A percentile compares a stretch with the other conserved stretches of the same genome.
Evolutionary conservation across 2,329 filamentous ascomycete genomes (phyloP).

Genomic region (Pseudopithomyces chartarum): DNA sequence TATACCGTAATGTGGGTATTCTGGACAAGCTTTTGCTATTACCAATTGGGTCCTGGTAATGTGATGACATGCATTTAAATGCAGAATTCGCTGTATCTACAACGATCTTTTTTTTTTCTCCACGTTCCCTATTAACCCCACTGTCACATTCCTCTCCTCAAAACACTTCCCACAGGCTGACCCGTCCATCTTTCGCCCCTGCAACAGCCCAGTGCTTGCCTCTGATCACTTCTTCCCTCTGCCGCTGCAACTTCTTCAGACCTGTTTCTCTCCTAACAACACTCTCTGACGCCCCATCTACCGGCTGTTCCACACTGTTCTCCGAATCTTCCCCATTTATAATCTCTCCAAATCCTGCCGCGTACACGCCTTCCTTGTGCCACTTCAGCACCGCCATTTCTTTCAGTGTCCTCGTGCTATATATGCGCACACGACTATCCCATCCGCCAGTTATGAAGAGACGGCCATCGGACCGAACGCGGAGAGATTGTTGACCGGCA

Average conservation of each 20-base stretch:
- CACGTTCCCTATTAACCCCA: neutral
- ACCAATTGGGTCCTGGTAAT: too few relatives aligned
- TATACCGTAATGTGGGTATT: too few relatives aligned
- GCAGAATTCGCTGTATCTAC: too few relatives aligned
- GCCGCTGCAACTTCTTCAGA: slow-evolving; percentile 32
- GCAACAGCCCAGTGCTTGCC: slow-evolving; percentile 85
- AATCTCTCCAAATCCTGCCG: slow-evolving; percentile 70
- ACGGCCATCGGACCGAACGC: slow-evolving; percentile 76
- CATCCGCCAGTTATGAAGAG: slow-evolving; percentile 92
- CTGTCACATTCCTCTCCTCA: slow-evolving; percentile 22
- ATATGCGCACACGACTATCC: slow-evolving; percentile 83
- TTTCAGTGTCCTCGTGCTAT: slow-evolving; percentile 77
- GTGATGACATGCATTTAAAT: too few relatives aligned
- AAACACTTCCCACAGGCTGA: slow-evolving; percentile 95
- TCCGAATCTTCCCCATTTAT: slow-evolving; percentile 16
- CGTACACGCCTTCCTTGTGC: slow-evolving; percentile 88
- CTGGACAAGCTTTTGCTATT: too few relatives aligned
- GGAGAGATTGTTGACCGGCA: slow-evolving; percentile 83
- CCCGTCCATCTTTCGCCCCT: slow-evolving; percentile 92
- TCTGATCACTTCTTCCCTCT: slow-evolving; percentile 60
- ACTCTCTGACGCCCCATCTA: neutral
- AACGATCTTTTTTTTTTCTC: neutral
- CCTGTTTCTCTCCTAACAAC: slow-evolving; percentile 20
- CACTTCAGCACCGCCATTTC: slow-evolving; percentile 93
- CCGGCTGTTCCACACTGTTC: neutral